Evolutionary conservation across 2,329 filamentous ascomycete species (phyloP).

Genomic region (Pseudogymnoascus sp.): DNA sequence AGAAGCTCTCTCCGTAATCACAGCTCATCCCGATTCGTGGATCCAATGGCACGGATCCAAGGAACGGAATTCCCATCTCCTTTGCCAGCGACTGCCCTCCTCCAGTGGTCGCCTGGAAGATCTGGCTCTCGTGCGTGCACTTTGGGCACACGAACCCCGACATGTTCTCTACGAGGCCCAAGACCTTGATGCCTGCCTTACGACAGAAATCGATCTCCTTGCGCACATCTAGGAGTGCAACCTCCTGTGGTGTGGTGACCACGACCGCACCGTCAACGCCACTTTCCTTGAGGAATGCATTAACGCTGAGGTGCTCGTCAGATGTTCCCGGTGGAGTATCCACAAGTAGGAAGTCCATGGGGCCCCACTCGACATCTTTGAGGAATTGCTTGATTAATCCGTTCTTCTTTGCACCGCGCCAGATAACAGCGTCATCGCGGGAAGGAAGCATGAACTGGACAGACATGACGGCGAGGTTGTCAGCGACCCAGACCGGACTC

Average conservation of each 20-base stretch:
- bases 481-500: conserved; percentile 91
- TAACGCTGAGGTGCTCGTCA: conserved; percentile 92
- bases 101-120: conserved; percentile 87
- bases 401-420: conserved; percentile 97
- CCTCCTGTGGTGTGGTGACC: conserved; percentile 92
- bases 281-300: conserved; percentile 81
- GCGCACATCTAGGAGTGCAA: conserved; percentile 81
- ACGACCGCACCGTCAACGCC: conserved; percentile 91
- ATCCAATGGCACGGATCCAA: conserved; percentile 86
- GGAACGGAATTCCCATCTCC: conserved; percentile 81
- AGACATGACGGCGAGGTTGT: conserved; percentile 93
- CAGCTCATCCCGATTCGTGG: conserved; percentile 93
- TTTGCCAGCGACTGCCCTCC: conserved; percentile 73
- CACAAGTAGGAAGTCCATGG: conserved; percentile 85
- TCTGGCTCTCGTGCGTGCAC: conserved; percentile 73
- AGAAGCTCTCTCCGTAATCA: conserved; percentile 95
- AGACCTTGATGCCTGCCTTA: conserved; percentile 81
- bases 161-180: conserved; percentile 98
- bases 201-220: conserved; percentile 98
- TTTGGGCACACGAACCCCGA: conserved; percentile 92
- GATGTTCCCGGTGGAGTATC: conserved; percentile 94
- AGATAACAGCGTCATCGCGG: conserved; percentile 91
- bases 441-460: conserved; percentile 98
- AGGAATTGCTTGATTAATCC: conserved; percentile 96
- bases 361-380: conserved; percentile 97